phyloP scores from a whole-genome alignment of 2,329 filamentous ascomycete genomes.

The Curvularia sp. region DNA sequence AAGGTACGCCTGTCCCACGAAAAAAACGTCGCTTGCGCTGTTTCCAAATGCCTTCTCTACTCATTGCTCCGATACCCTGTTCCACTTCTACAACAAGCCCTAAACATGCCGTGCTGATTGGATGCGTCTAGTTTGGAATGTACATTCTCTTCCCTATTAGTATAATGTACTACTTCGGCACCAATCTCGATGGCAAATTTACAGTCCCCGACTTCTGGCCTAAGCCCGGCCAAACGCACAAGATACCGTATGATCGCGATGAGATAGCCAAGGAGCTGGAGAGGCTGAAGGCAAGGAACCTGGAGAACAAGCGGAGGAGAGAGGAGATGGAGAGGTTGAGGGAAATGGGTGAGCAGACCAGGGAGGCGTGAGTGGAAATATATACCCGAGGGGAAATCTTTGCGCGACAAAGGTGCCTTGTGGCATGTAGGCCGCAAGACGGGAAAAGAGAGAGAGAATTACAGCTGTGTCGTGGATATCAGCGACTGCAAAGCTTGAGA shows the following conservation, averaged over 20 bases:
- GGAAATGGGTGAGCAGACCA: slow-evolving; percentile 27
- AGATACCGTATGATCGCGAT: slow-evolving; percentile 76
- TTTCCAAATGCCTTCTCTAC: not conserved
- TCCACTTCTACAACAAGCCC: not conserved
- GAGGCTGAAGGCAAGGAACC: slow-evolving; percentile 65
- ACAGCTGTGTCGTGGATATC: too few species aligned
- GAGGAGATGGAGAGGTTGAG: slow-evolving; percentile 51
- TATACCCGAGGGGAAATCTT: not conserved
- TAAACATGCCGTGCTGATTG: not conserved
- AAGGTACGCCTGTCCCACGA: slow-evolving; percentile 66
- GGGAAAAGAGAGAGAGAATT: not conserved
- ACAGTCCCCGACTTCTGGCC: slow-evolving; percentile 93
- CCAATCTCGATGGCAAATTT: slow-evolving; percentile 89
- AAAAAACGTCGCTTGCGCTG: not conserved
- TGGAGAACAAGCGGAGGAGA: slow-evolving; percentile 58
- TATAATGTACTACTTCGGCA: slow-evolving; percentile 99
- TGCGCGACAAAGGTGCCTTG: not conserved
- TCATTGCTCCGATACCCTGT: slow-evolving; percentile 6
- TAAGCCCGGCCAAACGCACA: slow-evolving; percentile 76
- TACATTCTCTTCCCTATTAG: slow-evolving; percentile 99
- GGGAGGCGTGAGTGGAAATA: slow-evolving; percentile 13
- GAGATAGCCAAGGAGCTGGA: slow-evolving; percentile 85
- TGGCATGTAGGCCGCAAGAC: not conserved
- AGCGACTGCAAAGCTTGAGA: not conserved
- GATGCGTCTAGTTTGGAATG: slow-evolving; percentile 80